Evolutionary conservation across 163 green algal species (phyloP), one percentile per base, ranked within the genome.

Genomic region (Chlorella variabilis): DNA sequence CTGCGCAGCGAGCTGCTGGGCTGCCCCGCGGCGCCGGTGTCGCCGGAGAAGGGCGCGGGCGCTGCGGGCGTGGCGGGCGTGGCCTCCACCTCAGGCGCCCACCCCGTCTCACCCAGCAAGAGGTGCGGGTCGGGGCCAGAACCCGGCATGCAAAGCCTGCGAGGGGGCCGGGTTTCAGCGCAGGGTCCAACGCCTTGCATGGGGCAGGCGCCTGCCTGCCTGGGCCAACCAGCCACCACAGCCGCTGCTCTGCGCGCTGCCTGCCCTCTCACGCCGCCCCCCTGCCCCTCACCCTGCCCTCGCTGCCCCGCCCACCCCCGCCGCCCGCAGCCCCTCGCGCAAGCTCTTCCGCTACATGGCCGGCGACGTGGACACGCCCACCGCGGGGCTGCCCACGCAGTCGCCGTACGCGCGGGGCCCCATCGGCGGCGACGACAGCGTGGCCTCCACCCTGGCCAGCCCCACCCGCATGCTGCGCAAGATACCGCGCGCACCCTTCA

Each of bases 401-500:
- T 91, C 86, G 6, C 88, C 89, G 23, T 93, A 93, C 81, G 75
- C 86, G 1, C 81, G 87, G 3, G 91, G 87, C 0, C 88, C 91
- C 9, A 78, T 95, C 0, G 90, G 89, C 17, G 82, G 81, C 3
- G 92, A 96, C 48, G 78, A 78, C 54, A 34, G 73, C 17, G 25
- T 88, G 17, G 77, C 86, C 5, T 73, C 85, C 21, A 42, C 73
- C 20, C 45, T 62, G 33, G 67, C 81, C 29, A 70, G 86, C 15
- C 71, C 82, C n/a, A 89, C 78, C 27, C 75, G 90, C 25, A 85
- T 93, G 11, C 90, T 91, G 23, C 89, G 96, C 23, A 97, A 96
- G 70, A 98, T 99, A 49, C 87, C 95, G 4, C 88, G 96, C 25
- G 91, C 94, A 2, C 97, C 97, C 3, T 99, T 98, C 89, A 99